phyloP scores from a whole-genome alignment of 2,329 filamentous ascomycete genomes.

The Pseudohalonectria lignicola region DNA sequence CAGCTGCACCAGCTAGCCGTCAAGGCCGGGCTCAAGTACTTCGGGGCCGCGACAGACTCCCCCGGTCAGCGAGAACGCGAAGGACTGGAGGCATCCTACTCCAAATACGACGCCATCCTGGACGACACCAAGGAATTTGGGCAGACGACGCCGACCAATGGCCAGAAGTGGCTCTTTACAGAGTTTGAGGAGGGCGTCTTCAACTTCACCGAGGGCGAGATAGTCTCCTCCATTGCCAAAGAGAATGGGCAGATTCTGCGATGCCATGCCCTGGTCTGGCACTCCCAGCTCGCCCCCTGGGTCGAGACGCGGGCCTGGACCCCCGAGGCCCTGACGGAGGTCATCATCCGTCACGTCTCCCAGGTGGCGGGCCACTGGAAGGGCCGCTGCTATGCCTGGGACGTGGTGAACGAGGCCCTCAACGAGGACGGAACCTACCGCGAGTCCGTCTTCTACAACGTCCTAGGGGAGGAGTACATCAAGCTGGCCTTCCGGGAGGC shows the following conservation, averaged over 20 bases:
- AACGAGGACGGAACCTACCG: conserved; percentile 32
- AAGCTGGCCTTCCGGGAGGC: conserved; percentile 31
- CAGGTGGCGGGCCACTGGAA: conserved; percentile 28
- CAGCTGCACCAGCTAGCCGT: conserved; percentile 30
- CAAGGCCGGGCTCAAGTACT: conserved; percentile 35
- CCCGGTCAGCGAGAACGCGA: conserved; percentile 19
- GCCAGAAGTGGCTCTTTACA: conserved; percentile 32
- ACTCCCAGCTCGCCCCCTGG: conserved; percentile 36
- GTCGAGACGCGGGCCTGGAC: conserved; percentile 33
- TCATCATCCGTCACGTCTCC: conserved; percentile 38
- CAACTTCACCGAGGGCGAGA: conserved; percentile 38
- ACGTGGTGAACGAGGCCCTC: conserved; percentile 41
- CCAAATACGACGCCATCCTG: conserved; percentile 33
- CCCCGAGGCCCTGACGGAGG: conserved; percentile 33
- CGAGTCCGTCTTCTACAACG: conserved; percentile 26
- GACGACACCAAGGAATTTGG: conserved; percentile 38
- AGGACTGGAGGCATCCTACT: conserved; percentile 19
- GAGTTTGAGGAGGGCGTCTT: conserved; percentile 27
- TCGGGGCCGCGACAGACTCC: conserved; percentile 45
- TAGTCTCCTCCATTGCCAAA: conserved; percentile 20
- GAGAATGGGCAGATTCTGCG: conserved; percentile 27
- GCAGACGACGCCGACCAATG: conserved; percentile 28
- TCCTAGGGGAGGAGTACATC: conserved; percentile 32
- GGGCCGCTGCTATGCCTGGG: conserved; percentile 35
- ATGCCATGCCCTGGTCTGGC: conserved; percentile 36